Evolutionary conservation across 2,329 filamentous ascomycete genomes (phyloP), one percentile per base, ranked within the genome.

Genomic region (Pseudocercospora musae): DNA sequence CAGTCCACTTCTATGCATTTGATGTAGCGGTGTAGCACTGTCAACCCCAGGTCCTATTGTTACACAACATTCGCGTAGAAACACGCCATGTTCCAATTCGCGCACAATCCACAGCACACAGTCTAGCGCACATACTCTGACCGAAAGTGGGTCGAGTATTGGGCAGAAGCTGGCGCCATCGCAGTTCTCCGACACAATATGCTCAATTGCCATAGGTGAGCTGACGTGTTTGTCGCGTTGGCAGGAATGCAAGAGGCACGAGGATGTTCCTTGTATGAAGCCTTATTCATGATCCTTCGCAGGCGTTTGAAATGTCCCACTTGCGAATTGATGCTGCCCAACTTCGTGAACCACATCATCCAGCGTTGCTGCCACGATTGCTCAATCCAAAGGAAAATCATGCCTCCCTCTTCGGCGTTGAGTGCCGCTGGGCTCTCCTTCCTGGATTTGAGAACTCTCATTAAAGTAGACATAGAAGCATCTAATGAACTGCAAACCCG

Each of bases 391-490:
- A 13, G 27, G 29, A 57, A 53, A 33, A 63, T 33, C 3, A 59
- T 60, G 57, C 52, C 57, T n/a, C 57, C 57, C 25, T 57, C 61
- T 29, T 31, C 61, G 23, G 63, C 63, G 18, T 53, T 68, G 58
- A 48, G 55, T 31, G 56, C 66, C 20, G 59, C 64, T 29, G 64
- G 61, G 23, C 49, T 56, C 29, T 64, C 62, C 42, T 62, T 67
- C 21, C 44, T 62, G 37, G 65, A 70, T 21, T 58, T 72, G 31
- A 53, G 60, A 33, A 59, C 62, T 13, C 61, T 68, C 18, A 65
- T 70, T 53, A 60, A 64, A 37, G 48, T 62, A 23, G 69, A 72
- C 46, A 60, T 66, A 57, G 58, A 59, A 49, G 65, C 68, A 20
- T 67, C 63, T 44, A 65, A 66, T 42, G 60, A 67, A 50, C 49